Evolutionary conservation across 2,329 filamentous ascomycete species (phyloP).

Genomic region (Byssochlamys sp.): DNA sequence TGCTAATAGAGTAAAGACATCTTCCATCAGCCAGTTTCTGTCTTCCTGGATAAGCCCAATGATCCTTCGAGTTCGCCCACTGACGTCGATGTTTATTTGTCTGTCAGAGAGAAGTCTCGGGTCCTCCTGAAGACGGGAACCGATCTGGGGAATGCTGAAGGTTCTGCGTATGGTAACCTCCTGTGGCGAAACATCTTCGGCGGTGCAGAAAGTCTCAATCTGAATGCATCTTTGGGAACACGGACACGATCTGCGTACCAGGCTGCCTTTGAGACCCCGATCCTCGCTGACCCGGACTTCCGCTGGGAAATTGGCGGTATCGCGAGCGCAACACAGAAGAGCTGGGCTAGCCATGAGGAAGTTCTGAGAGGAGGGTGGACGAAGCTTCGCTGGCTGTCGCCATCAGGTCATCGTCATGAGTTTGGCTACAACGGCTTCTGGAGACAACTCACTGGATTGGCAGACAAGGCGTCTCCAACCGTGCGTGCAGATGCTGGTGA

Average conservation of each 20-base stretch:
- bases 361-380: slow-evolving; percentile 66
- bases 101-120: slow-evolving; percentile 67
- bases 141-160: slow-evolving; percentile 85
- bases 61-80: slow-evolving; percentile 61
- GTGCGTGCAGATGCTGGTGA: slow-evolving; percentile 81
- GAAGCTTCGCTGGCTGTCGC: slow-evolving; percentile 64
- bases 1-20: slow-evolving; percentile 51
- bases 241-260: slow-evolving; percentile 86
- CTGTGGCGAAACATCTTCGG: slow-evolving; percentile 88
- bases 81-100: slow-evolving; percentile 72
- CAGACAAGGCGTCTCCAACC: slow-evolving; percentile 65
- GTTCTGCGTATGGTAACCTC: slow-evolving; percentile 80
- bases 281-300: slow-evolving; percentile 74
- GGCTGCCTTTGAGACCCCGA: slow-evolving; percentile 69
- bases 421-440: slow-evolving; percentile 72
- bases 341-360: slow-evolving; percentile 91
- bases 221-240: slow-evolving; percentile 81
- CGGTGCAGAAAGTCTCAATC: slow-evolving; percentile 77
- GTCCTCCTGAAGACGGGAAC: slow-evolving; percentile 89
- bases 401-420: slow-evolving; percentile 60
- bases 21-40: slow-evolving; percentile 70
- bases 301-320: slow-evolving; percentile 70
- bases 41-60: slow-evolving; percentile 70
- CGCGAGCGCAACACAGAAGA: slow-evolving; percentile 75
- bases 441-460: slow-evolving; percentile 77